Percentiles rank a stretch among this genome's conserved stretches.
Conservation (phyloP, 2,329 filamentous ascomycete genomes). For the Emergomyces pasteurianus region DNA sequence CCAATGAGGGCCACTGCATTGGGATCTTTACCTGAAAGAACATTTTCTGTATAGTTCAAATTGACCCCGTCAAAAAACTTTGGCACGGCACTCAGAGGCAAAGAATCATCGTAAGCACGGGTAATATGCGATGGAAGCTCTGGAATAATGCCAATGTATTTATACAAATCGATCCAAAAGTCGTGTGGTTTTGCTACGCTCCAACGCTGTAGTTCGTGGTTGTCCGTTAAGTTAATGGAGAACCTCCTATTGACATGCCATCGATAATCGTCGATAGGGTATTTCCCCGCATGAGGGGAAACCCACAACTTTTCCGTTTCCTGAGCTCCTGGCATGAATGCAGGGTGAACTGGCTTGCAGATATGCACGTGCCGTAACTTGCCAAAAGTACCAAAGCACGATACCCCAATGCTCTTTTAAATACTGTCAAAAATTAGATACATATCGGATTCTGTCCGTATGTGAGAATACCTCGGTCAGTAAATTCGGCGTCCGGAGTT, state of each 20-base stretch:
- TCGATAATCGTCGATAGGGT: conserved; percentile 11
- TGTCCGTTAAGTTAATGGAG: conserved; percentile 8
- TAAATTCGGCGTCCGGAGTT: neutral
- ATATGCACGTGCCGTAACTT: neutral
- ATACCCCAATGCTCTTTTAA: neutral
- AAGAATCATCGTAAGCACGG: conserved; percentile 26
- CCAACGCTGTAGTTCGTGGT: conserved; percentile 31
- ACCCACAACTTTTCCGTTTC: conserved; percentile 7
- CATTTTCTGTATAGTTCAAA: conserved; percentile 33
- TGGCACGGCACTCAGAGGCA: conserved; percentile 27
- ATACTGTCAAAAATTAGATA: neutral
- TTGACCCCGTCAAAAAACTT: conserved; percentile 27
- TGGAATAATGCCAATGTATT: conserved; percentile 26
- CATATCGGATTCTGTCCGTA: neutral
- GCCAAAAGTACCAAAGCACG: neutral
- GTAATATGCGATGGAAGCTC: conserved; percentile 20
- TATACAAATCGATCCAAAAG: conserved; percentile 35
- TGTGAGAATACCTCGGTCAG: neutral
- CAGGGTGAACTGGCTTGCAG: neutral
- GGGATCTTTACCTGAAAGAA: conserved; percentile 22
- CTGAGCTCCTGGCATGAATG: neutral
- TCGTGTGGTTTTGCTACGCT: conserved; percentile 28
- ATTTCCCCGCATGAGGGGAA: conserved; percentile 8
- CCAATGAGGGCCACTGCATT: conserved; percentile 29
- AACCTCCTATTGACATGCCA: conserved; percentile 10